These are phyloP conservation scores for Prunella vulgaris DNA, from an alignment of 257 asterid species.

Conservation along the genomic window DNA sequence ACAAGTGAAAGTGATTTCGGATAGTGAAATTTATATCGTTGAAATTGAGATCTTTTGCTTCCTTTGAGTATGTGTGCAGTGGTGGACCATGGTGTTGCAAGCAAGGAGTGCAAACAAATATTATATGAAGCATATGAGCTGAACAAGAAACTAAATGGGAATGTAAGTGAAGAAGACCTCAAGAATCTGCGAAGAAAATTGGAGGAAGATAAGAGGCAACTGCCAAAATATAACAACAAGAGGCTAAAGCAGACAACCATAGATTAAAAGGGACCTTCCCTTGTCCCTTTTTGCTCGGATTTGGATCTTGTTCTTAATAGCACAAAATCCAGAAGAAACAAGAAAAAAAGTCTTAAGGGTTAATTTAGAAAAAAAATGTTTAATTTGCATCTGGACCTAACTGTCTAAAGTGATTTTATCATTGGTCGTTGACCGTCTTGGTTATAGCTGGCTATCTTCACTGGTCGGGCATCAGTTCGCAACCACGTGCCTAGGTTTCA, in stretches of 20 bases:
- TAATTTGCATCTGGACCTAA: no score
- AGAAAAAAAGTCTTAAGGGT: no score
- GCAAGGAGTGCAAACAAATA: slow-evolving; percentile 72
- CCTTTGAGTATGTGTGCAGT: slow-evolving; percentile 35
- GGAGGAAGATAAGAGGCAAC: slow-evolving; percentile 37
- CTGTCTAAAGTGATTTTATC: no score
- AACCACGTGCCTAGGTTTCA: no score
- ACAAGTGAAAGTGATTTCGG: not conserved
- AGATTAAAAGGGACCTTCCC: not conserved
- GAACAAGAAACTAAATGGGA: slow-evolving; percentile 68
- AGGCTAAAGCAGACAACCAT: slow-evolving; percentile 55
- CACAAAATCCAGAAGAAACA: no score
- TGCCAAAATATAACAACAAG: slow-evolving; percentile 34
- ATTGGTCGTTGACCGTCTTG: no score
- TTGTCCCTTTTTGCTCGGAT: not conserved
- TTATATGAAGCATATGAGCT: slow-evolving; percentile 75
- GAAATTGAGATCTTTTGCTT: not conserved
- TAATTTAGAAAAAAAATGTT: no score
- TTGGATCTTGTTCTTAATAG: no score
- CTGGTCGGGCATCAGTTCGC: no score
- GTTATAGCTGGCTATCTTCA: no score
- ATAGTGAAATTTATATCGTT: not conserved
- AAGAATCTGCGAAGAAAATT: slow-evolving; percentile 46
- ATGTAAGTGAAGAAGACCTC: slow-evolving; percentile 57
- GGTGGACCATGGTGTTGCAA: slow-evolving; percentile 70